Evolutionary conservation across 164 flowering plant species (phyloP).

Genomic region (Magnolia sinica): DNA sequence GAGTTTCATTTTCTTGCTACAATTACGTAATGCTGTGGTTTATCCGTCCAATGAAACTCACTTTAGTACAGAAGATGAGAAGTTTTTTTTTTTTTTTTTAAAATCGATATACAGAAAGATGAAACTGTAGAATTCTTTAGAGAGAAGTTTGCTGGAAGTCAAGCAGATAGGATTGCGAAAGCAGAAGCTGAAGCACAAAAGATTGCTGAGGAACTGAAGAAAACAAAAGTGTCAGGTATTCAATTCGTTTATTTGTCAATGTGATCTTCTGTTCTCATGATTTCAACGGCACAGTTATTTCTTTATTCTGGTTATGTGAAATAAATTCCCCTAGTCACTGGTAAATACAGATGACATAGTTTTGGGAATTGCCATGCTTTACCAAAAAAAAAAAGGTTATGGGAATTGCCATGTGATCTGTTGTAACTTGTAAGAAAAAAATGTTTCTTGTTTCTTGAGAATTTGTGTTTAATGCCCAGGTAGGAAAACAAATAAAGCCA

Average conservation of each 20-base stretch:
- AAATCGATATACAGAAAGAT: slow-evolving; percentile 47
- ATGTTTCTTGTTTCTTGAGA: not conserved
- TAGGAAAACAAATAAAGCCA: not conserved
- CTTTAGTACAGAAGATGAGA: slow-evolving; percentile 35
- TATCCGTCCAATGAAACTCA: not conserved
- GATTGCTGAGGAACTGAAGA: slow-evolving; percentile 57
- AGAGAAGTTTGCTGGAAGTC: slow-evolving; percentile 84
- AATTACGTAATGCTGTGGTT: too few species aligned
- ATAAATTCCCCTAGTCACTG: not conserved
- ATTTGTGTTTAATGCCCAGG: not conserved
- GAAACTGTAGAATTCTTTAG: slow-evolving; percentile 58
- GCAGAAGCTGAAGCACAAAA: slow-evolving; percentile 61
- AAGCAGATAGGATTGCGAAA: slow-evolving; percentile 69
- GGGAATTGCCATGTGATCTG: not conserved
- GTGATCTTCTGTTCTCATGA: not conserved
- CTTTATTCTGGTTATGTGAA: not conserved
- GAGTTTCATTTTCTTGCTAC: not conserved
- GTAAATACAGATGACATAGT: not conserved
- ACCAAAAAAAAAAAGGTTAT: not conserved
- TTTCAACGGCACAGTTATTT: not conserved
- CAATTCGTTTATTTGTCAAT: not conserved
- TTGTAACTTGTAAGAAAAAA: not conserved
- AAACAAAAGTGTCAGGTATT: slow-evolving; percentile 69
- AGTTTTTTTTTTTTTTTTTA: too few species aligned
- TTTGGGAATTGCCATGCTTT: not conserved